Evolutionary conservation across 2,329 filamentous ascomycete species (phyloP), one percentile per base, ranked within the genome.

Genomic region (Trichoderma arundinaceum): DNA sequence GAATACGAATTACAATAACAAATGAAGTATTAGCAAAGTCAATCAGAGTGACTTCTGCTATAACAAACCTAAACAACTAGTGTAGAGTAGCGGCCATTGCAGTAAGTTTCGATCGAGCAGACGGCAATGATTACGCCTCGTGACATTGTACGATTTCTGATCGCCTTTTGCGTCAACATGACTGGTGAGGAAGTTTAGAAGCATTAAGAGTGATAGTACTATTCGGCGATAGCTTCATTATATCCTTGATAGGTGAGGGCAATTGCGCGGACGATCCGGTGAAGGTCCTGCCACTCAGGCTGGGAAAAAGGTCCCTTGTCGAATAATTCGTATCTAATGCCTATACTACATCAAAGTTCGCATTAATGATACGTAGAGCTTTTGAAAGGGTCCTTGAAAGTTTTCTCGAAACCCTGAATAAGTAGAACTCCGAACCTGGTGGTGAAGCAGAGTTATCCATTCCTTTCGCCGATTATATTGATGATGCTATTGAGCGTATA

Each of bases 61-160:
- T 56, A 43, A 41, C 17, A 33, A 56, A 56, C 6, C 35, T 19
- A 43, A 56, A 56, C 28, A 56, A 2, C 52, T 35, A 56, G 33
- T 41, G 17, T 56, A 56, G 41, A n/a, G 52, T 17, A 4, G 52
- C 35, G 12, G 52, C 35, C 52, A 56, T 56, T 28, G 52, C 35
- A 10, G 33, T 41, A 28, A 39, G n/a, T 7, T 56, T 12, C 9
- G 35, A 41, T 51, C 32, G n/a, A 22, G 33, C 17, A 51, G n/a
- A 51, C 33, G 15, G 48, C 48, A 33, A 33, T 51, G 7, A 22
- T 51, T 33, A 22, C 32, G 15, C 48, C 48, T 33, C 33, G 48
- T 51, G 9, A 13, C 48, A 2, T 51, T 51, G 9, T 51, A 22
- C 3, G 48, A 51, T 15, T 51, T 51, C 32, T 51, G 48, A 33